These are phyloP conservation scores for Madurella mycetomatis DNA, from an alignment of 2,329 filamentous ascomycete species.

Conservation along the genomic window DNA sequence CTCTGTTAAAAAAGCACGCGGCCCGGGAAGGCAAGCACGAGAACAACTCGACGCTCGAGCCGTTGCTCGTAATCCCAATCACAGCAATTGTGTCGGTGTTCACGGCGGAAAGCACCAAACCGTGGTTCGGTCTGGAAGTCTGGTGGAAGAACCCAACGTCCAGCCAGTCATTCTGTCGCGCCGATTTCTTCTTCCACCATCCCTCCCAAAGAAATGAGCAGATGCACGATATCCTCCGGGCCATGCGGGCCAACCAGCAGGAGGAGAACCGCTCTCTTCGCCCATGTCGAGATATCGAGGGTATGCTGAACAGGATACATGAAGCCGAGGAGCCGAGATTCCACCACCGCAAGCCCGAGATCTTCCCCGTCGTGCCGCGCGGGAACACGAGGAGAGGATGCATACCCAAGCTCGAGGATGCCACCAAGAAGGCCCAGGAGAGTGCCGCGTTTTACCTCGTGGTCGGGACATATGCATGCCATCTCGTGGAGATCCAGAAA, in stretches of 20 bases:
- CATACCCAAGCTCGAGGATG: conserved; percentile 37
- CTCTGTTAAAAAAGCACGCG: conserved; percentile 43
- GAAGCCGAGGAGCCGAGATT: conserved; percentile 40
- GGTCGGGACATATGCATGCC: conserved; percentile 50
- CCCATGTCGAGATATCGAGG: conserved; percentile 44
- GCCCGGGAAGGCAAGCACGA: conserved; percentile 25
- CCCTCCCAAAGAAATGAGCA: conserved; percentile 48
- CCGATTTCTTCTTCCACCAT: conserved; percentile 46
- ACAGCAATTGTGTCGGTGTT: conserved; percentile 50
- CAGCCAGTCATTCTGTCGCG: conserved; percentile 42
- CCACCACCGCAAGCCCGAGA: conserved; percentile 35
- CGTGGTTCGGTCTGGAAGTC: conserved; percentile 50
- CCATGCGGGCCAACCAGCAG: conserved; percentile 26
- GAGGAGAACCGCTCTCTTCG: conserved; percentile 32
- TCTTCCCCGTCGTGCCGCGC: conserved; percentile 52
- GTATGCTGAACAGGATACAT: conserved; percentile 45
- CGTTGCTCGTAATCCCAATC: conserved; percentile 43
- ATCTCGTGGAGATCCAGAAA: conserved; percentile 48
- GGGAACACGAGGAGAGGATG: conserved; percentile 35
- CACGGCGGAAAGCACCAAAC: conserved; percentile 45
- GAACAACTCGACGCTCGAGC: conserved; percentile 29
- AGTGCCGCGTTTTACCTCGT: conserved; percentile 52
- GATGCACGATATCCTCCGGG: conserved; percentile 43
- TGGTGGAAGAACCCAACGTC: conserved; percentile 49
- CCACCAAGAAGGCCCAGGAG: conserved; percentile 44